Evolutionary conservation across 2,329 filamentous ascomycete species (phyloP).

Genomic region (Alternaria gaisen): DNA sequence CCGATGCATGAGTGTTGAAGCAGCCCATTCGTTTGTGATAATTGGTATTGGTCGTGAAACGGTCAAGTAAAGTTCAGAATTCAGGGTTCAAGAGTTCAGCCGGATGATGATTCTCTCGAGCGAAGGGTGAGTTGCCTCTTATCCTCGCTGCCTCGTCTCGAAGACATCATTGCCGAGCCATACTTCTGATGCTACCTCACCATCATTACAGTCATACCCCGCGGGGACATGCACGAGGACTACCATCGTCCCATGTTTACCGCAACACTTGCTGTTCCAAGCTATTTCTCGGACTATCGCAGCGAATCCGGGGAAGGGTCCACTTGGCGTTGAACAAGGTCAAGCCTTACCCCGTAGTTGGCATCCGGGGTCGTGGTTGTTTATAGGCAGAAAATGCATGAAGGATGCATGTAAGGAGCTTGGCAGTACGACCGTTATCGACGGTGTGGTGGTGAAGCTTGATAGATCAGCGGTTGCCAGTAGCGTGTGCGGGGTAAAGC

Average conservation of each 20-base stretch:
- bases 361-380: not conserved
- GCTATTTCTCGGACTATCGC: conserved; percentile 18
- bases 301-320: conserved; percentile 28
- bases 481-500: conserved; percentile 27
- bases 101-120: not conserved
- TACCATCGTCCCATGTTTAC: conserved; percentile 22
- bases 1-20: conserved; percentile 43
- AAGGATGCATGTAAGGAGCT: conserved; percentile 21
- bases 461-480: conserved; percentile 14
- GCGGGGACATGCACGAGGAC: conserved; percentile 24
- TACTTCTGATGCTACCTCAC: conserved; percentile 18
- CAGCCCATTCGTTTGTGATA: conserved; percentile 25
- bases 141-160: conserved; percentile 12
- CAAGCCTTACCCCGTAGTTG: conserved; percentile 30
- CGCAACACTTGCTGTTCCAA: conserved; percentile 25
- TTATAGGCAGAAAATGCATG: conserved; percentile 21
- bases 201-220: conserved; percentile 20
- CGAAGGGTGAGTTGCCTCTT: conserved; percentile 6
- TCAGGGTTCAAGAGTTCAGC: not conserved
- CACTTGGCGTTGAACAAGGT: conserved; percentile 30
- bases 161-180: conserved; percentile 11
- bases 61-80: not conserved
- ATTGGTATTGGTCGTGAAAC: not conserved
- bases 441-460: conserved; percentile 9
- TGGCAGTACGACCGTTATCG: conserved; percentile 18